Base-by-base conservation (phyloP, 768 basidiomycete genomes). In the Kwoniella botswanensis region DNA sequence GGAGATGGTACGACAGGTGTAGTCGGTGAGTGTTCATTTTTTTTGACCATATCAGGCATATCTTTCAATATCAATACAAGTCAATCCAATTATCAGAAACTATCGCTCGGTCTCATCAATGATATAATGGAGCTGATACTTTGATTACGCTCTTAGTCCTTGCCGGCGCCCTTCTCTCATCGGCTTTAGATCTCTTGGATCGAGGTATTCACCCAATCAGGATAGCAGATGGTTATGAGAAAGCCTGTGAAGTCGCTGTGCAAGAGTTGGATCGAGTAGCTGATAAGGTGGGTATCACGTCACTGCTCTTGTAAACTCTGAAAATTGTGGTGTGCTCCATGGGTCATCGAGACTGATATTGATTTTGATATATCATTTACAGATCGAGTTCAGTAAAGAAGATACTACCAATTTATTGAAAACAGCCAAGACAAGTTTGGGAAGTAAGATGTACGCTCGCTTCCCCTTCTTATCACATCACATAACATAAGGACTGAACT, bases 1-100 rank as follows among this genome's bases (percentile, higher is more conserved):
- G 97, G 97, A 26, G 97, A 99, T 85, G 97, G 97, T 70, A 98
- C 97, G 6, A 98, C 97, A 35, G 97, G 97, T 83, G 97, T 99
- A 70, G 97, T 98, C 73, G 95, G 95, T 96, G 82, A 80, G 93
- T 88, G 71, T 50, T 7, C 35, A 7, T 6, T 7, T 9, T 35
- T 35, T 7, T 29, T 29, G 35, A 7, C 7, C 35, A 7, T 9
- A 35, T 35, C 35, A 35, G 35, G 1, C 7, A 35, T 35, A 35
- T 35, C 35, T 7, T 35, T 35, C 7, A 35, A 6, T 35, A 35
- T 35, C 35, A 26, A 26, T 26, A 26, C 26, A 26, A 26, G 26
- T 26, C 26, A 26, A 26, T 26, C 26, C 26, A 4, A 26, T 4
- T 2, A 26, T 26, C 26, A 26, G 3, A 4, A 26, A 26, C 26